Base-by-base conservation (phyloP, 1,139 yeast species). In the Kodamaea anthophila region DNA sequence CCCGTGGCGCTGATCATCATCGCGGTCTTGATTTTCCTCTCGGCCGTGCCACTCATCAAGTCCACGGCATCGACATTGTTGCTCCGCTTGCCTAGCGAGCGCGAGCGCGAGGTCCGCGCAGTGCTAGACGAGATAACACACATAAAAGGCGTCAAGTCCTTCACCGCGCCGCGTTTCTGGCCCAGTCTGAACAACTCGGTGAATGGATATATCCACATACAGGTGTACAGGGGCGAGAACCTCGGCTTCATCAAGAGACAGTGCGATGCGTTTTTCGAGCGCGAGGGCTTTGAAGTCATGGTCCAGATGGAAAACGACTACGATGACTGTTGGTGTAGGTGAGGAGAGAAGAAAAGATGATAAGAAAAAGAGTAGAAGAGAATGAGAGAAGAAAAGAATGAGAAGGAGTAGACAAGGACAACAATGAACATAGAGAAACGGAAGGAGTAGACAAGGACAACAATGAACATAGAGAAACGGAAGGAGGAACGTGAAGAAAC, bases 121-220 rank as follows among this genome's bases (percentile, higher is more conserved):
- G 70, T 80, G 1, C 62, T 91, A 23, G 72, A 74, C 38, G 91
- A 83, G 34, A 65, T 88, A 4, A 62, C 78, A 4, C 62, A 70
- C 10, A 70, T 85, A 9, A 79, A 83, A 7, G 97, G 97, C 2
- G 83, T 91, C 2, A 74, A 79, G 29, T 78, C 94, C 1, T 84
- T 85, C 44, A 76, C 94, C 0, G 83, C 88, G 0, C 96, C 96
- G 2, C 63, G 94, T 40, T 88, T 88, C 53, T 88, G 97, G 97
- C 85, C 91, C 4, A 71, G 71, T 29, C 72, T 72, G 10, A 56
- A 60, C 21, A 58, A 61, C 27, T 41, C 51, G 2, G 21, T 32
- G 11, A 64, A 65, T 18, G 84, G 84, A 1, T 77, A 71, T 37
- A 65, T 84, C 9, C 94, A 83, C 47, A 63, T 84, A 11, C 93